phyloP scores from a whole-genome alignment of 176 grass and related monocot species.

The Alloteropsis semialata region DNA sequence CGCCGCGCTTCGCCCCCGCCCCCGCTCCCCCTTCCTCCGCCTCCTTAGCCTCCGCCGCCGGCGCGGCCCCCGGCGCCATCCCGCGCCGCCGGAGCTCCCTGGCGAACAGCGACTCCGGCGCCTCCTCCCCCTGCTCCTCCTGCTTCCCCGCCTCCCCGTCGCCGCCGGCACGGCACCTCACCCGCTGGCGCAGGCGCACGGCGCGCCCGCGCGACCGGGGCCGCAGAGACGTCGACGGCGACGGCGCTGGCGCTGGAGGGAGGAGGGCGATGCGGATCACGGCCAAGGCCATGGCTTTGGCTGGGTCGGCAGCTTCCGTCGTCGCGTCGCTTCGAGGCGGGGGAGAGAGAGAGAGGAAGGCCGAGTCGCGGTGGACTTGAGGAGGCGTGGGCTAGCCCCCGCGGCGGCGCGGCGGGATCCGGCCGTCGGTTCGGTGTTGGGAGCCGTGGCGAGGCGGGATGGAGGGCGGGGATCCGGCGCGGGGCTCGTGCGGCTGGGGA shows the following conservation, averaged over 20 bases:
- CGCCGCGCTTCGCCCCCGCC: slow-evolving; percentile 33
- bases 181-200: not conserved
- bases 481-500: slow-evolving; percentile 9
- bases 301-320: not conserved
- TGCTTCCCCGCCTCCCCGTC: not conserved
- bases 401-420: not conserved
- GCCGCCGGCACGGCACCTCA: slow-evolving; percentile 29
- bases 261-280: slow-evolving; percentile 36
- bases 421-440: not conserved
- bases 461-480: not conserved
- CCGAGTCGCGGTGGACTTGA: not conserved
- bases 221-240: not conserved
- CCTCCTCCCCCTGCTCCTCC: slow-evolving; percentile 35
- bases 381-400: not conserved
- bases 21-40: slow-evolving; percentile 24
- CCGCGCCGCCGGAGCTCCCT: slow-evolving; percentile 80
- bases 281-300: slow-evolving; percentile 28
- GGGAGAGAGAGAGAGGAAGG: not conserved
- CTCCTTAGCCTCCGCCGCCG: slow-evolving; percentile 44
- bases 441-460: not conserved
- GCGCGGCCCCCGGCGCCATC: slow-evolving; percentile 48
- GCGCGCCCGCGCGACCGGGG: not conserved
- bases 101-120: slow-evolving; percentile 74
- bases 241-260: not conserved
- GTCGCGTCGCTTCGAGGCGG: slow-evolving; percentile 7